A percentile compares a stretch with the other conserved stretches of the same genome.
phyloP scores from a whole-genome alignment of 371 early-diverging fungal species.

The Blastocladiella emersonii region DNA sequence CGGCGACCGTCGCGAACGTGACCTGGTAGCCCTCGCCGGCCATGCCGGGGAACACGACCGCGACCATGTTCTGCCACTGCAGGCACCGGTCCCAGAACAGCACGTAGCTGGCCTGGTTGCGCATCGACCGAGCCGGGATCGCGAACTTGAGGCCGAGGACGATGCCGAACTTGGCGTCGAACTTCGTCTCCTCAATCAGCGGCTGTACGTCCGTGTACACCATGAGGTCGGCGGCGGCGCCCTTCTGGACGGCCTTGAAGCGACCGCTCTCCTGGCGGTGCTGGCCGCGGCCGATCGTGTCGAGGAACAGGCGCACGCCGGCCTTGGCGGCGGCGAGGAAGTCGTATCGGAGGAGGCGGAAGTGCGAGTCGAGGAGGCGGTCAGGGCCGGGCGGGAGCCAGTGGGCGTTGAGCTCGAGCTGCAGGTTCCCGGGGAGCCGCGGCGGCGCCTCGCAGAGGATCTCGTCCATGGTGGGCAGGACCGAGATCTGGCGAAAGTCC shows the following conservation, averaged over 20 bases:
- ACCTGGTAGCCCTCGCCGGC: background rate
- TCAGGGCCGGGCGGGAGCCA: slow-evolving; percentile 25
- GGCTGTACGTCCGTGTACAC: slow-evolving; percentile 21
- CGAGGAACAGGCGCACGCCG: background rate
- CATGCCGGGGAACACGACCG: background rate
- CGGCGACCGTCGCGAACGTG: background rate
- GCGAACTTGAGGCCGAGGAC: slow-evolving; percentile 14
- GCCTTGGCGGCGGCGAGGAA: slow-evolving; percentile 9
- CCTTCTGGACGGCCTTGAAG: slow-evolving; percentile 13
- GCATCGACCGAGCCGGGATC: background rate
- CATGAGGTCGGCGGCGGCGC: slow-evolving; percentile 13
- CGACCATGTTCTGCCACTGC: background rate
- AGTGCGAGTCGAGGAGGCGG: slow-evolving; percentile 34
- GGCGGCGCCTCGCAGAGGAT: background rate
- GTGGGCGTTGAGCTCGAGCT: slow-evolving; percentile 12
- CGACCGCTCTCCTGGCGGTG: slow-evolving; percentile 7
- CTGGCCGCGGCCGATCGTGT: slow-evolving; percentile 12
- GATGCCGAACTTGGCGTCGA: slow-evolving; percentile 9
- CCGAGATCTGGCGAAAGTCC: background rate
- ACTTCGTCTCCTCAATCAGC: slow-evolving; percentile 12
- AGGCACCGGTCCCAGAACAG: background rate
- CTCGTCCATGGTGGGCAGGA: slow-evolving; percentile 1
- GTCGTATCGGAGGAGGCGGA: slow-evolving; percentile 37
- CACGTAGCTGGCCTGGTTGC: background rate
- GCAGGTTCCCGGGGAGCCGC: slow-evolving; percentile 8